A percentile compares a stretch with the other conserved stretches of the same genome.
These are phyloP conservation scores for Phyllosticta citribraziliensis DNA, from an alignment of 2,329 filamentous ascomycete species.

Conservation along the genomic window DNA sequence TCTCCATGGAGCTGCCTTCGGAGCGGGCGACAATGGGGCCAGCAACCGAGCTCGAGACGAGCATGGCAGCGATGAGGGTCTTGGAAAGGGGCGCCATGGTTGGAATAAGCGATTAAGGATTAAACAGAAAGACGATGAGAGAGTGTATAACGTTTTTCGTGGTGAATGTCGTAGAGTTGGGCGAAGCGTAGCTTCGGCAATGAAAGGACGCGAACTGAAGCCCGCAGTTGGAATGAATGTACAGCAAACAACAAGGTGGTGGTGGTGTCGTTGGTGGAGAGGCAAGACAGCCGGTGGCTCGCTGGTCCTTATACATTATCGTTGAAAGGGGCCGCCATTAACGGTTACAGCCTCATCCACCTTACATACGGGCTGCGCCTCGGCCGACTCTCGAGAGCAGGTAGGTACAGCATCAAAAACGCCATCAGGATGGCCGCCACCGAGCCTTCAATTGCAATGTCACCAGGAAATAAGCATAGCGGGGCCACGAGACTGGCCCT, in stretches of 20 bases:
- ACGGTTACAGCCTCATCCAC: neutral
- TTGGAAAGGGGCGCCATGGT: neutral
- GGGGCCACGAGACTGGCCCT: neutral
- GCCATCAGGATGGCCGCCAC: neutral
- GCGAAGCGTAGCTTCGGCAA: neutral
- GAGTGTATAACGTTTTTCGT: neutral
- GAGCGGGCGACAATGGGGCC: neutral
- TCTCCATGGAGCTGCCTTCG: neutral
- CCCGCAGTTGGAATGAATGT: neutral
- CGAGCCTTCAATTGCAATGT: neutral
- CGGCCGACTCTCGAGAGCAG: neutral
- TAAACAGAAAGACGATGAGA: neutral
- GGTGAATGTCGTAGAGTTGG: neutral
- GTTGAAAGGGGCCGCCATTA: neutral
- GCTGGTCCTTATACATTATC: neutral
- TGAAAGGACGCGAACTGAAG: conserved; percentile 1
- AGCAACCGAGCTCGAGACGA: neutral
- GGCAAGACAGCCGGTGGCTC: neutral
- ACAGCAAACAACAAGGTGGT: neutral
- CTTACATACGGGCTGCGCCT: neutral
- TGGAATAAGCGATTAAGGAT: neutral
- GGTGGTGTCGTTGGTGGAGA: neutral
- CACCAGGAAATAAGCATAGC: neutral
- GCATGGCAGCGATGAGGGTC: neutral
- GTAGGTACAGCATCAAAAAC: neutral